Base-by-base conservation (phyloP, 257 asterid species). In the Lithospermum erythrorhizon region DNA sequence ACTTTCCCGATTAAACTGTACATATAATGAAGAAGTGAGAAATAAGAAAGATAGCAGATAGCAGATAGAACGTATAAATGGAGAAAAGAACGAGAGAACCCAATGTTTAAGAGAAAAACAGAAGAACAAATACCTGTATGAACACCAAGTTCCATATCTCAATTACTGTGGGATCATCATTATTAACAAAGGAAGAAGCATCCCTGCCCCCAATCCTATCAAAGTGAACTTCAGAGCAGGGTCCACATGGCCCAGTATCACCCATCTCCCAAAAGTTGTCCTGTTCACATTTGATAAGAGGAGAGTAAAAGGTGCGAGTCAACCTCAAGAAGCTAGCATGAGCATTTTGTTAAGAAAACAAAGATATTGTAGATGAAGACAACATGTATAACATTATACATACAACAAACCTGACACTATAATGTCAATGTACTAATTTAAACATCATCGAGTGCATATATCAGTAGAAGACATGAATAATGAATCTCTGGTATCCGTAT, bases 191-290 rank as follows among this genome's bases (percentile, higher is more conserved):
- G 6, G 91, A 69, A 16, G 95, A 86, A 61, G 86, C 97, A 84
- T 93, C 91, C 9, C 99, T 97, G 65, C 81, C 82, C 21, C 99
- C 99, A 52, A 93, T 85, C 75, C 99, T 80, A 70, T 93, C 99
- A 59, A 81, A 93, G 71, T 93, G 99, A 65, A 93, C 80, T 76
- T 93, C 99, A 1, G 99, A 84, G 76, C 97, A 93, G 60, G 99
- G 99, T 53, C 99, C 99, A 62, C 99, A 93, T 7, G 99, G 99
- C 52, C 99, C 99, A 16, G 99, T 84, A 78, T 93, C 99, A 58
- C 99, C 99, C 99, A 93, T 93, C 78, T 93, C 99, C 99, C 99
- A 93, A 66, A 93, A 93, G 56, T 93, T 89, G 79, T 93, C 99
- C 97, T 91, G 45, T 63, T 60, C 53, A 68, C 51, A 64, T 59